A percentile compares a stretch with the other conserved stretches of the same genome.
phyloP scores from a whole-genome alignment of 2,329 filamentous ascomycete genomes.

The Trichoderma oligosporum region DNA sequence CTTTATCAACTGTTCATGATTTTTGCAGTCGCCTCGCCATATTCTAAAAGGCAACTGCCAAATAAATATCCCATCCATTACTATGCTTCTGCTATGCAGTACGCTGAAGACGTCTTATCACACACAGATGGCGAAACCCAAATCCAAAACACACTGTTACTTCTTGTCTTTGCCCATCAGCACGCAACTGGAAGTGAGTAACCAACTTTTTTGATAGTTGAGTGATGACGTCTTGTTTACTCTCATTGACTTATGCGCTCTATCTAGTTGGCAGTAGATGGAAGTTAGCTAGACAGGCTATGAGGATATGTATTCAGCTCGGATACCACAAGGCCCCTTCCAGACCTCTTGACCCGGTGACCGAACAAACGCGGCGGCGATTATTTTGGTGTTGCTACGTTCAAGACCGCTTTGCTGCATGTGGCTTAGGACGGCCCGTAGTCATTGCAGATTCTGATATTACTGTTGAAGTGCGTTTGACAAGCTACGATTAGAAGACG shows the following conservation, averaged over 20 bases:
- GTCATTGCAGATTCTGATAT: constrained; percentile 12
- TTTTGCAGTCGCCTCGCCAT: constrained; percentile 1
- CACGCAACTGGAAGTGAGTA: constrained; percentile 8
- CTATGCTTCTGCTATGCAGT: constrained; percentile 7
- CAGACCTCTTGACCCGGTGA: neutral
- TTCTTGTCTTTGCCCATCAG: constrained; percentile 6
- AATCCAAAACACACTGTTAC: constrained; percentile 9
- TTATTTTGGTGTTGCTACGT: constrained; percentile 11
- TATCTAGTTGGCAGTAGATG: constrained; percentile 3
- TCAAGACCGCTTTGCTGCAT: constrained; percentile 9
- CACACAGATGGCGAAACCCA: constrained; percentile 3
- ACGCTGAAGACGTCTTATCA: constrained; percentile 1
- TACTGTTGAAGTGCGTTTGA: neutral
- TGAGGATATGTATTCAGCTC: constrained; percentile 6
- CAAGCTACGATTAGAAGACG: too few relatives aligned
- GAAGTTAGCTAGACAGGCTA: constrained; percentile 4
- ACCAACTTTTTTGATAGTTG: neutral
- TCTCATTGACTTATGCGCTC: neutral
- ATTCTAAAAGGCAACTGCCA: neutral
- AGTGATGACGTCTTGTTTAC: neutral
- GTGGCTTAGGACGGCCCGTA: constrained; percentile 5
- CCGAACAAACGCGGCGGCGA: constrained; percentile 7
- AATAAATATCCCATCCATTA: constrained; percentile 2
- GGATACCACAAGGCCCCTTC: constrained; percentile 5
- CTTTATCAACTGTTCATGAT: constrained; percentile 7